phyloP scores from a whole-genome alignment of 2,329 filamentous ascomycete genomes.

The Endothia cerciana region DNA sequence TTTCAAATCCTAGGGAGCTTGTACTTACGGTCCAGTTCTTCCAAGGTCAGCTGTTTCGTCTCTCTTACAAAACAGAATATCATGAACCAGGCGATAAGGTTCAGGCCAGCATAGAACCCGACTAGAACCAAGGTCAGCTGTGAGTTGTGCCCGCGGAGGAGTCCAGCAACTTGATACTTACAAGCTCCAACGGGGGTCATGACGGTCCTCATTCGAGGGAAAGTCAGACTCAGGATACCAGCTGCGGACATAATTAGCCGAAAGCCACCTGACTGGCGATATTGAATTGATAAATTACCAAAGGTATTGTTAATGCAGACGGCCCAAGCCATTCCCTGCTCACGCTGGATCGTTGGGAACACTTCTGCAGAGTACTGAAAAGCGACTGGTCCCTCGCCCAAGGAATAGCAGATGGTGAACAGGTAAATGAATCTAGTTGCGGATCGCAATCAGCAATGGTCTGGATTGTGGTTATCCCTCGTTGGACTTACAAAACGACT shows the following conservation, averaged over 20 bases:
- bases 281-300: background rate
- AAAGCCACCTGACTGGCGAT: slow-evolving; percentile 34
- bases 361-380: slow-evolving; percentile 73
- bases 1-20: background rate
- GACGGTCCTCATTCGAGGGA: slow-evolving; percentile 37
- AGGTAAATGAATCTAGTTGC: slow-evolving; percentile 55
- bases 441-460: background rate
- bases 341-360: slow-evolving; percentile 71
- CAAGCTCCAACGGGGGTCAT: slow-evolving; percentile 39
- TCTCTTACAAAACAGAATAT: slow-evolving; percentile 63
- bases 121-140: slow-evolving; percentile 39
- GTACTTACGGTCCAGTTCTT: slow-evolving; percentile 55
- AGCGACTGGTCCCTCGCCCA: slow-evolving; percentile 68
- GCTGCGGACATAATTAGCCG: slow-evolving; percentile 22
- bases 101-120: slow-evolving; percentile 59
- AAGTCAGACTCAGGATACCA: slow-evolving; percentile 35
- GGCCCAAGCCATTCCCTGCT: slow-evolving; percentile 72
- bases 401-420: slow-evolving; percentile 66
- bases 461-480: background rate
- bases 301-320: slow-evolving; percentile 54
- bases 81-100: slow-evolving; percentile 57
- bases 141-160: slow-evolving; percentile 41
- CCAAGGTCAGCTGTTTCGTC: slow-evolving; percentile 61
- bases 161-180: slow-evolving; percentile 27
- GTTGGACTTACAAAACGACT: slow-evolving; percentile 49